phyloP scores from a whole-genome alignment of 768 basidiomycete species.

The Naganishia antarctica region DNA sequence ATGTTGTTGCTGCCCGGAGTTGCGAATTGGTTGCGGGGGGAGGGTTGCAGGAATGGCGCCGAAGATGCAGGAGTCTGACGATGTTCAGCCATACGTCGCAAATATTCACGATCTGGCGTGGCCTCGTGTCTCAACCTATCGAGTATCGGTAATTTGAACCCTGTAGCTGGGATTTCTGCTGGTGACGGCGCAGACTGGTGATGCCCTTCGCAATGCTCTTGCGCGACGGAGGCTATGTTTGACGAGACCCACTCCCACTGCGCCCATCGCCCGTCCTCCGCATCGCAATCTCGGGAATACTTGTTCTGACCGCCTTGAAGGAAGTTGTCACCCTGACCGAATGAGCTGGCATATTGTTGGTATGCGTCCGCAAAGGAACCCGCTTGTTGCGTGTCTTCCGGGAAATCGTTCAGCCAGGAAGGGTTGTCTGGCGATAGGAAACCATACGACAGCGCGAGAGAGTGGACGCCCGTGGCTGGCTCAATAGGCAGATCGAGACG shows the following conservation, averaged over 20 bases:
- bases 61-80: no score
- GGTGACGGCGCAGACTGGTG: no score
- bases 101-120: not conserved
- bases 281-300: not conserved
- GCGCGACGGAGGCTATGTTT: not conserved
- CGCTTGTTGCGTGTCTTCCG: not conserved
- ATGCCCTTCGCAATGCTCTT: not conserved
- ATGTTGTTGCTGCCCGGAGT: not conserved
- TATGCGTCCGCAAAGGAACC: not conserved
- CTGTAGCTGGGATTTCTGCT: not conserved
- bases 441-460: not conserved
- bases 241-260: not conserved
- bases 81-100: not conserved
- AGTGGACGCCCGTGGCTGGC: not conserved
- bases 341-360: no score
- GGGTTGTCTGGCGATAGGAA: not conserved
- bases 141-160: not conserved
- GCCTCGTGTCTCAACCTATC: constrained; percentile 9
- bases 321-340: not conserved
- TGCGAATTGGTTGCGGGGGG: not conserved
- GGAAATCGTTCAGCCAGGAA: not conserved
- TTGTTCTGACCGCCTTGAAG: not conserved
- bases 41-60: not conserved
- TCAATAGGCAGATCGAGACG: not conserved
- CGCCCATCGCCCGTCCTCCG: not conserved